phyloP scores from a whole-genome alignment of 2,329 filamentous ascomycete genomes.

The Pyricularia sp. region DNA sequence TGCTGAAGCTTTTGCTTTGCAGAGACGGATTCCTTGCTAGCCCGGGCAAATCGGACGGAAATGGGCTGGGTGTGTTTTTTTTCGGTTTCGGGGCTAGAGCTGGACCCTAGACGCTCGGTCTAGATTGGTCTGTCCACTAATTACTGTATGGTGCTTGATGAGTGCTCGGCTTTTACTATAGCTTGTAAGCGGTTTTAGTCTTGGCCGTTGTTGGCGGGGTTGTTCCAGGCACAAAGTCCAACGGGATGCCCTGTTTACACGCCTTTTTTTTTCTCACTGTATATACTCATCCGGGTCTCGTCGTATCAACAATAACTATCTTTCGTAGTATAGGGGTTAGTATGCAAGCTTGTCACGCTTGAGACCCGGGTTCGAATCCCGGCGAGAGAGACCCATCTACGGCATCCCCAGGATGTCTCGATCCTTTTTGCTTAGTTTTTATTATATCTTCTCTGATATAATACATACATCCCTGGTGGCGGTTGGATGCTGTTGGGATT shows the following conservation, averaged over 20 bases:
- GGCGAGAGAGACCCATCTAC: background rate
- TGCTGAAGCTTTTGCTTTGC: background rate
- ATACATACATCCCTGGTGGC: background rate
- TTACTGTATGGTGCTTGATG: background rate
- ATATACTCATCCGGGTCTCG: background rate
- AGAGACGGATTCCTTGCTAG: background rate
- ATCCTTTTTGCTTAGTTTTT: background rate
- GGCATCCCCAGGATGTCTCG: background rate
- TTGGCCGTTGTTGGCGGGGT: background rate
- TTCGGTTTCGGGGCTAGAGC: background rate
- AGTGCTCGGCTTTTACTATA: background rate
- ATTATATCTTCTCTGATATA: too few relatives aligned
- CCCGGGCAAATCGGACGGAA: background rate
- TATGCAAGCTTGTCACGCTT: background rate
- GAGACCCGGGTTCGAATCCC: conserved; percentile 1
- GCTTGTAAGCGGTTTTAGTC: background rate
- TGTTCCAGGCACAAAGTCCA: background rate
- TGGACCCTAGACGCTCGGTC: background rate
- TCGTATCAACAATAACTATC: background rate
- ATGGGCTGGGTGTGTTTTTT: background rate
- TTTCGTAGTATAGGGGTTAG: conserved; percentile 1
- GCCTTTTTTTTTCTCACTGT: background rate
- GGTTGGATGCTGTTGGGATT: background rate
- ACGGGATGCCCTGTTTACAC: background rate
- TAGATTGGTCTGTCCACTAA: background rate